Percentiles rank a stretch among this genome's conserved stretches.
Conservation (phyloP, 139 green algal genomes). For the Coelastrella sp. region DNA sequence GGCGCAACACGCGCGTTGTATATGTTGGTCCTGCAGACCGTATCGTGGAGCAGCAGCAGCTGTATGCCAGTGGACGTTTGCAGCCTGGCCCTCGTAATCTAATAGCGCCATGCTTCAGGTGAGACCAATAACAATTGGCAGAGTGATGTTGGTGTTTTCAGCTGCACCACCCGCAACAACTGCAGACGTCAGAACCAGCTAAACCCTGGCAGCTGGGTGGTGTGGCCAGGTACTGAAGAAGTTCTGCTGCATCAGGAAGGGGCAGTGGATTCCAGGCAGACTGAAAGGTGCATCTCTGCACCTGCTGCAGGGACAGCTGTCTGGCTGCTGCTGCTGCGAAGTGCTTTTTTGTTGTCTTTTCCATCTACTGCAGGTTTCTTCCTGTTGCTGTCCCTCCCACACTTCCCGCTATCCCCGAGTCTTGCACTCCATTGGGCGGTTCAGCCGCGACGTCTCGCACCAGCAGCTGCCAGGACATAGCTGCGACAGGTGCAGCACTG, state of each 20-base stretch:
- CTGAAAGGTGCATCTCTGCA: too few species aligned
- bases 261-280: too few species aligned
- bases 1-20: constrained; percentile 10
- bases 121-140: neutral
- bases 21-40: constrained; percentile 5
- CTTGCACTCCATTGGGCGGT: neutral
- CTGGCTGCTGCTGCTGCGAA: neutral
- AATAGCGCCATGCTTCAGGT: constrained; percentile 36
- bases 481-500: neutral
- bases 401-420: constrained; percentile 5
- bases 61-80: constrained; percentile 5
- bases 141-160: too few species aligned
- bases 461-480: constrained; percentile 24
- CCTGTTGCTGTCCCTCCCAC: constrained; percentile 7
- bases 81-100: constrained; percentile 4
- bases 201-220: too few species aligned
- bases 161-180: too few species aligned
- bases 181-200: too few species aligned
- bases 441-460: constrained; percentile 30
- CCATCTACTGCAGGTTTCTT: constrained; percentile 20
- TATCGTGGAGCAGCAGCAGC: neutral
- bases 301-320: too few species aligned
- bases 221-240: too few species aligned
- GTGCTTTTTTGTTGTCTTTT: neutral
- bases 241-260: too few species aligned